Percentiles rank a stretch among this genome's conserved stretches.
Evolutionary conservation across 768 basidiomycete species (phyloP).

Genomic region (Naganishia onofrii): DNA sequence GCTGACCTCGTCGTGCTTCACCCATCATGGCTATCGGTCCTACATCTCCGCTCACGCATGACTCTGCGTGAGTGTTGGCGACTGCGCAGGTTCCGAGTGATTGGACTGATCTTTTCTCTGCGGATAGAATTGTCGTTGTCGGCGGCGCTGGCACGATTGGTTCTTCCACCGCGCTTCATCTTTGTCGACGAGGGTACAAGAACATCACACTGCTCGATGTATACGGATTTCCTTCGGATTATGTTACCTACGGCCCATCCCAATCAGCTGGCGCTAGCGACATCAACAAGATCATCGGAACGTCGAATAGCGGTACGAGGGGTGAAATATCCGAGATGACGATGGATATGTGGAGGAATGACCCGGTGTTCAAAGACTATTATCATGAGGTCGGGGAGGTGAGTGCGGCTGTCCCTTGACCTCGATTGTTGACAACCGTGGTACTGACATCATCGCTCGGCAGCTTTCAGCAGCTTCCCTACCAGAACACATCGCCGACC

Average conservation of each 20-base stretch:
- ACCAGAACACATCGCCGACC: constrained; percentile 17
- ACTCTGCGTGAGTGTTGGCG: no score
- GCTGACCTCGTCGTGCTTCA: no score
- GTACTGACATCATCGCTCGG: neutral
- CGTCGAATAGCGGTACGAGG: constrained; percentile 3
- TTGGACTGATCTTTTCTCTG: no score
- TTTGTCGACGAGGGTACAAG: constrained; percentile 44
- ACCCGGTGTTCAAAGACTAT: constrained; percentile 43
- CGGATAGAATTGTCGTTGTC: constrained; percentile 34
- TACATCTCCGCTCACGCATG: no score
- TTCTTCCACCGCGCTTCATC: constrained; percentile 48
- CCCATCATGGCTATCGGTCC: no score
- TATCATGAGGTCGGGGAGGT: constrained; percentile 45
- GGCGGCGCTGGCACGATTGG: constrained; percentile 50
- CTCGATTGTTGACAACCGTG: neutral
- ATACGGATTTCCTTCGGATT: constrained; percentile 38
- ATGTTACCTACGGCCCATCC: constrained; percentile 34
- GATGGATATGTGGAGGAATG: constrained; percentile 45
- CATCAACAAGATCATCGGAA: constrained; percentile 45
- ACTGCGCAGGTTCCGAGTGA: no score
- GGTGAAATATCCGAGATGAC: constrained; percentile 38
- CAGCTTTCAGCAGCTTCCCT: constrained; percentile 13
- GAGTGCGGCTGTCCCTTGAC: constrained; percentile 16
- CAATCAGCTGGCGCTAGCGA: constrained; percentile 40
- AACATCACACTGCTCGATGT: constrained; percentile 44